Percentiles rank a stretch among this genome's conserved stretches.
Conservation (phyloP, 257 asterid genomes). For the Solanum virginianum region DNA sequence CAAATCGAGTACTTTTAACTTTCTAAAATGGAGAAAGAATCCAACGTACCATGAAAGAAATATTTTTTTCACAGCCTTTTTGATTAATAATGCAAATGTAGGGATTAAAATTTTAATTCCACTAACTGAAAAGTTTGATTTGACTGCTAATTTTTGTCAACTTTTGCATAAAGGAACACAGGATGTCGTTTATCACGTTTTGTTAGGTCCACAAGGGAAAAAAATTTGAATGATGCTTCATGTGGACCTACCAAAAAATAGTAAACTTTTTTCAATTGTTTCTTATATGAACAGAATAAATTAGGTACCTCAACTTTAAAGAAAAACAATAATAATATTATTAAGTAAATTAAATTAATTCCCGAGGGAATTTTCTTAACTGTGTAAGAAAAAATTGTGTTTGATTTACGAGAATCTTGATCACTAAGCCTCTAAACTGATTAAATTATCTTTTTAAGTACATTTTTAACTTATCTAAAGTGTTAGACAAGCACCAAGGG, state of each 20-base stretch:
- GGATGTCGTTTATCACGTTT: slow-evolving; percentile 11
- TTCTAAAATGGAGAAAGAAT: background rate
- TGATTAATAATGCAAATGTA: slow-evolving; percentile 4
- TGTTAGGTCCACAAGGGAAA: background rate
- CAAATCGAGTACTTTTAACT: background rate
- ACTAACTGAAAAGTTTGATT: slow-evolving; percentile 28
- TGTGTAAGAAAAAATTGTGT: no score
- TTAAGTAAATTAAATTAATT: background rate
- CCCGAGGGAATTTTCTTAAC: background rate
- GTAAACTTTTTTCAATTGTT: slow-evolving; percentile 9
- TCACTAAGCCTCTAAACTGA: background rate
- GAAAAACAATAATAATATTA: background rate
- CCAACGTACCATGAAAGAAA: background rate
- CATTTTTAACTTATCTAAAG: background rate
- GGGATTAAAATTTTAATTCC: background rate
- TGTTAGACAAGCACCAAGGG: background rate
- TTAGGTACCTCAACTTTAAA: slow-evolving; percentile 4
- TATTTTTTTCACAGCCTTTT: background rate
- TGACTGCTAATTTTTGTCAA: slow-evolving; percentile 18
- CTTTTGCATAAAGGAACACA: slow-evolving; percentile 12
- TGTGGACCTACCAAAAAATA: background rate
- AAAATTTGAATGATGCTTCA: slow-evolving; percentile 4
- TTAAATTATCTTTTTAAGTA: background rate
- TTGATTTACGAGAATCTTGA: background rate
- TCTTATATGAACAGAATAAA: background rate